phyloP scores from a whole-genome alignment of 208 protist species.

The Wallacemonas sp. region DNA sequence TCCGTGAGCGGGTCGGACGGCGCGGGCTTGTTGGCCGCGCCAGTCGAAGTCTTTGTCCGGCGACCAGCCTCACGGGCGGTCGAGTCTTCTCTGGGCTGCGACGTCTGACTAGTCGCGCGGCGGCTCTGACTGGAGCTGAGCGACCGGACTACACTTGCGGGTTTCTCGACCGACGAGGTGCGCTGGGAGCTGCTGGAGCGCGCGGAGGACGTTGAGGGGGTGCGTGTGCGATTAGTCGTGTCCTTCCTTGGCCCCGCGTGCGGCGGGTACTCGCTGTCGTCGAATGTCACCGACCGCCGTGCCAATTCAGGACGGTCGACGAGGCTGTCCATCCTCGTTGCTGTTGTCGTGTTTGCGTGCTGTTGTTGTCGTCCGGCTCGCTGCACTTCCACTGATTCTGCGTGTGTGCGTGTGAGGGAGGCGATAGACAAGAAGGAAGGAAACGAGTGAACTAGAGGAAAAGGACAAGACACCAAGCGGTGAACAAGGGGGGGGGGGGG shows the following conservation, averaged over 20 bases:
- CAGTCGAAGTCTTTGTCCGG: neutral
- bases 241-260: neutral
- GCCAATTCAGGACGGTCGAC: neutral
- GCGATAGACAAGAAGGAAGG: too few species aligned
- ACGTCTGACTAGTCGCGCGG: too few species aligned
- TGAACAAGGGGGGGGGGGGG: too few species aligned
- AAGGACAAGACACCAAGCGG: too few species aligned
- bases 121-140: neutral
- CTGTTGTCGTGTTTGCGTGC: too few species aligned
- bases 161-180: neutral
- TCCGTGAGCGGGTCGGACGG: neutral
- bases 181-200: neutral
- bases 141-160: neutral
- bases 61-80: neutral
- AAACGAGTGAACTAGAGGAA: too few species aligned
- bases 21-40: neutral
- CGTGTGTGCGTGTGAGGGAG: too few species aligned
- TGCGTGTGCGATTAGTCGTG: neutral
- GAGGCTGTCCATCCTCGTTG: neutral
- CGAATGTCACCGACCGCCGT: constrained; percentile 12
- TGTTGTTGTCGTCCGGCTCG: too few species aligned
- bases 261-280: too few species aligned
- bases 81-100: too few species aligned
- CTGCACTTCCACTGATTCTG: too few species aligned
- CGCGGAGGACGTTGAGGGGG: neutral